Evolutionary conservation across 768 basidiomycete species (phyloP).

Genomic region (Arthromyces matolae): DNA sequence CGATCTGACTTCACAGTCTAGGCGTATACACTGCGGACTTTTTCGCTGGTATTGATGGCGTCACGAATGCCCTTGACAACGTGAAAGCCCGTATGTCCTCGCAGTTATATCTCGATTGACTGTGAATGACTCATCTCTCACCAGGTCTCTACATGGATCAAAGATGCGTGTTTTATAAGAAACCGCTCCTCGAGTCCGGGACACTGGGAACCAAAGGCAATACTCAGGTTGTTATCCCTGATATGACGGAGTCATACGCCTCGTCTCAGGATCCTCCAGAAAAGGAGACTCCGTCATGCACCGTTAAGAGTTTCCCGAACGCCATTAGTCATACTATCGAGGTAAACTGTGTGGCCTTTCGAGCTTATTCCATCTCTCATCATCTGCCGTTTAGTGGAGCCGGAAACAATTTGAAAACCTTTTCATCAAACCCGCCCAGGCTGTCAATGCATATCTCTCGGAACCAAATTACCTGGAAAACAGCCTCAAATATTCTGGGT

Average conservation of each 20-base stretch:
- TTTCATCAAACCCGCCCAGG: slow-evolving; percentile 91
- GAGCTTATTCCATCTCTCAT: not conserved
- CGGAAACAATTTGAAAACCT: slow-evolving; percentile 88
- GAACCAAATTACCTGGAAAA: slow-evolving; percentile 94
- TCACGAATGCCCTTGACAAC: slow-evolving; percentile 97
- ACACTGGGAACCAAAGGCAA: slow-evolving; percentile 99
- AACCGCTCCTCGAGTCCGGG: slow-evolving; percentile 94
- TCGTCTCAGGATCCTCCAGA: slow-evolving; percentile 99
- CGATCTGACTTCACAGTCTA: slow-evolving; percentile 47
- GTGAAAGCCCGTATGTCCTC: slow-evolving; percentile 80
- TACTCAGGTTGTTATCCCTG: slow-evolving; percentile 90
- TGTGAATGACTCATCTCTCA: slow-evolving; percentile 1
- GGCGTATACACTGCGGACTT: slow-evolving; percentile 87
- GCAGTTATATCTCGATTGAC: not conserved
- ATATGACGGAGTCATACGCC: slow-evolving; percentile 93
- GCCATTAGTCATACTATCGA: slow-evolving; percentile 97
- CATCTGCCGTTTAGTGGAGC: slow-evolving; percentile 66
- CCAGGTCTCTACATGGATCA: slow-evolving; percentile 96
- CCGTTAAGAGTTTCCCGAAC: slow-evolving; percentile 98
- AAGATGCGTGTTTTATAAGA: slow-evolving; percentile 94
- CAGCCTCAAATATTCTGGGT: slow-evolving; percentile 86
- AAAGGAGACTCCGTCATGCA: slow-evolving; percentile 94
- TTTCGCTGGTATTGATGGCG: slow-evolving; percentile 84
- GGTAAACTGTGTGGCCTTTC: slow-evolving; percentile 38
- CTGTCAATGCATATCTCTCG: slow-evolving; percentile 93